phyloP scores from a whole-genome alignment of 2,329 filamentous ascomycete genomes.

The Microsporum canis region DNA sequence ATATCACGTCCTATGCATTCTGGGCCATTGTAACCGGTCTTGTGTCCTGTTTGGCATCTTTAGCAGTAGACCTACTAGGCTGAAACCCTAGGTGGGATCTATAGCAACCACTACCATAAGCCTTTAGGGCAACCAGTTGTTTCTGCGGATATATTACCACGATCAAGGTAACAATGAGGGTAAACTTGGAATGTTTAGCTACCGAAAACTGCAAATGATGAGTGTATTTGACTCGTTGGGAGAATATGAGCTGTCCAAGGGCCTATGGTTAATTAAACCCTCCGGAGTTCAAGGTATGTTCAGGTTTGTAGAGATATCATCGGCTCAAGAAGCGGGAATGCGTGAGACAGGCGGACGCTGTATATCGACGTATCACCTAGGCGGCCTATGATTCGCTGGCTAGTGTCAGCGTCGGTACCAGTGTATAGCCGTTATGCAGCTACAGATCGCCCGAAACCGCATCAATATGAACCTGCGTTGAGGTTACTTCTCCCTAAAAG shows the following conservation, averaged over 20 bases:
- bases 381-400: not conserved
- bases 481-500: not conserved
- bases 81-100: no score
- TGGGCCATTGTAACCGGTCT: not conserved
- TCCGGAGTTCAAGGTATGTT: not conserved
- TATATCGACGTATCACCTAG: not conserved
- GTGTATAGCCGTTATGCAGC: not conserved
- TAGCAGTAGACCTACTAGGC: not conserved
- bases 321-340: not conserved
- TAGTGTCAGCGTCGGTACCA: not conserved
- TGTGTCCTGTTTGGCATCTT: not conserved
- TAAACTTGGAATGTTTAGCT: no score
- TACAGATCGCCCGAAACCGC: not conserved
- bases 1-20: not conserved
- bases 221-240: not conserved
- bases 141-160: no score
- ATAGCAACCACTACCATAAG: no score
- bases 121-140: no score
- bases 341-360: not conserved
- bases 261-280: no score
- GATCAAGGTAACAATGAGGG: no score
- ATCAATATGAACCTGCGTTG: not conserved
- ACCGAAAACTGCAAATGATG: not conserved
- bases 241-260: not conserved
- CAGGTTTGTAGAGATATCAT: not conserved